Conservation (phyloP, 495 filamentous ascomycete species). For the Daldinia bambusicola region DNA sequence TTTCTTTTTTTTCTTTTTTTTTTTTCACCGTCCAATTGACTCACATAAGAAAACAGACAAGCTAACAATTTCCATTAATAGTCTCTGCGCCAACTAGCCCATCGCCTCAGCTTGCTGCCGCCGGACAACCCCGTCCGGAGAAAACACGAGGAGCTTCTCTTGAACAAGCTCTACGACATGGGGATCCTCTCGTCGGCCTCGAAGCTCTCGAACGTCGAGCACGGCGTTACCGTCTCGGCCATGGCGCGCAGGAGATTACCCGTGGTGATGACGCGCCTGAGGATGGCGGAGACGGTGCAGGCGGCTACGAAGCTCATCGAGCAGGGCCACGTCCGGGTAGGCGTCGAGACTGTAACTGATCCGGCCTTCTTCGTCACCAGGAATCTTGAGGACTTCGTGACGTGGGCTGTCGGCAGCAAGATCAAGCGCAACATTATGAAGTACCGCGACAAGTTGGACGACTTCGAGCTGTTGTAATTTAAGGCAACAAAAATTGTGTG, state of each 20-base stretch:
- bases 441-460: conserved; percentile 94
- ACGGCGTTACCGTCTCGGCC: conserved; percentile 83
- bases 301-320: conserved; percentile 88
- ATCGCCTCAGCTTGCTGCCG: conserved; percentile 82
- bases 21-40: too few species aligned
- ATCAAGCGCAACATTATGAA: conserved; percentile 94
- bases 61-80: conserved; percentile 41
- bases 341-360: conserved; percentile 89
- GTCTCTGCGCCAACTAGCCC: conserved; percentile 86
- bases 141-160: conserved; percentile 82
- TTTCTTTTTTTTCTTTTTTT: too few species aligned
- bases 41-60: background rate
- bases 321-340: conserved; percentile 94
- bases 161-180: conserved; percentile 92
- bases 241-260: conserved; percentile 82
- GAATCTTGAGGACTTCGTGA: conserved; percentile 96
- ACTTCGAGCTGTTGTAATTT: conserved; percentile 85
- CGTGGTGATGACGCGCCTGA: conserved; percentile 85
- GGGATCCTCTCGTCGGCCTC: conserved; percentile 79
- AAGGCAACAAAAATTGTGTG: too few species aligned
- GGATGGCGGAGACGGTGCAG: conserved; percentile 90
- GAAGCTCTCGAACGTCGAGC: conserved; percentile 85
- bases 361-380: conserved; percentile 79
- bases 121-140: conserved; percentile 77
- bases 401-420: conserved; percentile 96